phyloP scores from a whole-genome alignment of 1,284 basidiomycete genomes.

The Binderoboletus segoi region DNA sequence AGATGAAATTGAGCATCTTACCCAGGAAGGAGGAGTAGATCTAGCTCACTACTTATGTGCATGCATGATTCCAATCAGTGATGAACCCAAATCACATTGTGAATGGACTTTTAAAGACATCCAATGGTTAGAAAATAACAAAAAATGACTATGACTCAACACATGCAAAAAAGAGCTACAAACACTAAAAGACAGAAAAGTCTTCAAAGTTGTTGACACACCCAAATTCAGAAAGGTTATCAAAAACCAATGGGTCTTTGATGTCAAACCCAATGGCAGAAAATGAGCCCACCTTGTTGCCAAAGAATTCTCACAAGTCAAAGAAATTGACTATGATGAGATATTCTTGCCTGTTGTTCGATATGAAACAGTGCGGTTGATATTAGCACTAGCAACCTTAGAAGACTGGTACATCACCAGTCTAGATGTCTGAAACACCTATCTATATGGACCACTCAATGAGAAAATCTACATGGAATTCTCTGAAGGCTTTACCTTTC shows the following conservation, averaged over 20 bases:
- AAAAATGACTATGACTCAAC: too few species aligned
- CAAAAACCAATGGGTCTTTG: neutral
- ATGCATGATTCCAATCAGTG: too few species aligned
- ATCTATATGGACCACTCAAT: neutral
- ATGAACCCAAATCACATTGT: too few species aligned
- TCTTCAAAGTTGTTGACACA: neutral
- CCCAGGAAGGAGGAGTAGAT: too few species aligned
- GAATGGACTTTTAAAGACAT: too few species aligned
- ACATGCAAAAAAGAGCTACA: too few species aligned
- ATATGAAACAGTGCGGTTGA: conserved; percentile 25
- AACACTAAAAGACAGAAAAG: neutral
- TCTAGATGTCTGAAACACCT: neutral
- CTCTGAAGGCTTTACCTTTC: neutral
- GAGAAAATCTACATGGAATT: neutral
- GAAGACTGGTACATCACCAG: neutral
- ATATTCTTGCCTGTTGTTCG: conserved; percentile 45
- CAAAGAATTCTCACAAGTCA: conserved; percentile 22
- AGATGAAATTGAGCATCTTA: too few species aligned
- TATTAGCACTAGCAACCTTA: neutral
- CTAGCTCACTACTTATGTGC: too few species aligned
- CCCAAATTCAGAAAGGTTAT: neutral
- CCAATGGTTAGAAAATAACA: too few species aligned
- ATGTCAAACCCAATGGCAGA: neutral
- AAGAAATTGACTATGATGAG: conserved; percentile 42
- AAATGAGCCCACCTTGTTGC: neutral